Conservation (phyloP, 805 yeast genomes). For the Saccharomycopsis sp. region DNA sequence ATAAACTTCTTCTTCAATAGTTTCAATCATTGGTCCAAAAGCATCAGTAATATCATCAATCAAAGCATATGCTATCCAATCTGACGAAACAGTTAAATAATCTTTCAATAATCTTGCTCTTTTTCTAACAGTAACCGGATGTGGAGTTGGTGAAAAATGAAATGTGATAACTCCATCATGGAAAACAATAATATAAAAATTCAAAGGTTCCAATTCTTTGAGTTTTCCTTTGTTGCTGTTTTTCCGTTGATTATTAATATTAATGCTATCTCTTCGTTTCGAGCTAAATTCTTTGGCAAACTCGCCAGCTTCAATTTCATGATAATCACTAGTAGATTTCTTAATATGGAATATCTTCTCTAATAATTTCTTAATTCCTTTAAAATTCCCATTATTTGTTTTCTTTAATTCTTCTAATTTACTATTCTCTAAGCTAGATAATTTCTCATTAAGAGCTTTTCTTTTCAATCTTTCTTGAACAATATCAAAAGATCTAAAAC, state of each 20-base stretch:
- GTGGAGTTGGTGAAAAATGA: slow-evolving; percentile 93
- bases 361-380: slow-evolving; percentile 4
- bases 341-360: slow-evolving; percentile 4
- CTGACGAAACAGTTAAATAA: slow-evolving; percentile 83
- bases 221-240: slow-evolving; percentile 6
- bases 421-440: slow-evolving; percentile 10
- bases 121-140: slow-evolving; percentile 91
- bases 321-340: slow-evolving; percentile 2
- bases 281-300: slow-evolving; percentile 1
- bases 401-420: slow-evolving; percentile 14
- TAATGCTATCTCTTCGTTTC: neutral
- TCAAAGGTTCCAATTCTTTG: slow-evolving; percentile 76
- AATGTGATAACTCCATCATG: slow-evolving; percentile 86
- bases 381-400: slow-evolving; percentile 1
- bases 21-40: slow-evolving; percentile 92
- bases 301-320: neutral
- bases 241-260: slow-evolving; percentile 1
- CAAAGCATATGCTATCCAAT: slow-evolving; percentile 95
- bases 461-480: slow-evolving; percentile 62
- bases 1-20: slow-evolving; percentile 91
- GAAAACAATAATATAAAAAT: slow-evolving; percentile 89
- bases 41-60: slow-evolving; percentile 97
- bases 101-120: slow-evolving; percentile 84
- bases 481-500: slow-evolving; percentile 80
- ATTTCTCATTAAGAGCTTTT: slow-evolving; percentile 40